Percentiles rank a stretch among this genome's conserved stretches.
Conservation (phyloP, 345 rosid species). For the Aegle marmelos region DNA sequence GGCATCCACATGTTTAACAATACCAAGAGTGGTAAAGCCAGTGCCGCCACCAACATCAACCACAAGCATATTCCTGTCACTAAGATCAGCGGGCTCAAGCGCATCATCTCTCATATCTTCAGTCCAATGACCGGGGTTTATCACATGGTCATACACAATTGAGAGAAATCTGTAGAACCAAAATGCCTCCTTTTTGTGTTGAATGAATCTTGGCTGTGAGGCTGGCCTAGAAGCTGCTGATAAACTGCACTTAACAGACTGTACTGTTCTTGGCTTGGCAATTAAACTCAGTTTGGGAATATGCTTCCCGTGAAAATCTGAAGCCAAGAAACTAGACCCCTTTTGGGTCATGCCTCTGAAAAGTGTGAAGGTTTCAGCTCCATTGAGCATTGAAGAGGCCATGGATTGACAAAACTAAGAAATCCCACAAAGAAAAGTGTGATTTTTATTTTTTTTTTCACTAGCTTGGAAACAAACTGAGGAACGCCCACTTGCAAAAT, state of each 20-base stretch:
- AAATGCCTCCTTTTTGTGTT: conserved; percentile 97
- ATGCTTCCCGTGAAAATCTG: conserved; percentile 41
- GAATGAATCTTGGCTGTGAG: conserved; percentile 92
- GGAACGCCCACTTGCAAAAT: conserved; percentile 9
- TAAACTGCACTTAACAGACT: conserved; percentile 54
- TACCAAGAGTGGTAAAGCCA: conserved; percentile 95
- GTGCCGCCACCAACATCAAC: conserved; percentile 99
- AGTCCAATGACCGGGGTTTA: conserved; percentile 94
- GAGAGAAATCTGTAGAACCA: conserved; percentile 98
- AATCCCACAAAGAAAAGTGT: conserved; percentile 7
- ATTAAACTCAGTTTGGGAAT: conserved; percentile 31
- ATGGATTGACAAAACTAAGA: conserved; percentile 24
- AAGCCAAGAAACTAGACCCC: conserved; percentile 38
- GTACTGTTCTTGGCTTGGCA: conserved; percentile 26
- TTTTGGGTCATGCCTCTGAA: conserved; percentile 34
- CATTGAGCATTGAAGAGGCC: conserved; percentile 74
- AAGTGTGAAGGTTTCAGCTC: conserved; percentile 52
- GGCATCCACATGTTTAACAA: conserved; percentile 91
- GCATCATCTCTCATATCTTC: conserved; percentile 99
- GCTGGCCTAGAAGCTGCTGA: conserved; percentile 84
- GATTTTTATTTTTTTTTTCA: not conserved
- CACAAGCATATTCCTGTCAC: conserved; percentile 64
- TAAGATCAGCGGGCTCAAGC: conserved; percentile 93
- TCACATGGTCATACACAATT: conserved; percentile 86
- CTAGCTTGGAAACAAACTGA: not conserved